Base-by-base conservation (phyloP, 257 asterid genomes). In the Solanum chaucha region DNA sequence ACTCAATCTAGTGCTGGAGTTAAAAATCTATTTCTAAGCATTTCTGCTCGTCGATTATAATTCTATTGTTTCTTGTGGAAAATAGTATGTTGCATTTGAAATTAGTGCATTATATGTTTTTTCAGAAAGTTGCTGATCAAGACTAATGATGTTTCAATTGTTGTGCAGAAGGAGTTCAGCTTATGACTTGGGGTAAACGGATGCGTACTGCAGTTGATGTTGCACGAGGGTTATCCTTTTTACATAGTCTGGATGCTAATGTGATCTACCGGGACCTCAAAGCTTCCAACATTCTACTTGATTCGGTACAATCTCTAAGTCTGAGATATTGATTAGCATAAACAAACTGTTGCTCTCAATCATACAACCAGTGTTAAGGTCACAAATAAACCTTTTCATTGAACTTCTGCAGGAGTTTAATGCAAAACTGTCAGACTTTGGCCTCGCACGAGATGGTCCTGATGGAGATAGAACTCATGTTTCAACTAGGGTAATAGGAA, bases 371-470 rank as follows among this genome's bases (percentile, higher is more conserved):
- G 30, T 15, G 13, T 65, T 30, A 38, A n/a, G 22, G 48, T 44
- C 65, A 58, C 40, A 88, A 34, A 58, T 46, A 41, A 34, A 81
- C 55, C 85, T 26, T n/a, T 80, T 7, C 28, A 30, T 77, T 19
- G 22, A 13, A 64, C 65, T 44, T 90, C 44, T 88, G 88, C 91
- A 94, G 98, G 92, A 93, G 28, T 94, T 92, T 85, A 90, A 90
- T 10, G 98, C 98, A 14, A 94, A 93, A 83, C 94, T 94, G 24
- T 91, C 95, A 19, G 98, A 94, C 88, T 94, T 94, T 51, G 96
- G 98, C 72, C 95, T 94, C 8, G 98, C 95, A 28, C 91, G 98
- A 83, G 93, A 92, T 59, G 96, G 95, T 44, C 98, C 96, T 5
- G 90, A 86, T 38, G 98, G 96, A 61, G 96, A 94, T 86, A 88